phyloP scores from a whole-genome alignment of 2,329 filamentous ascomycete species.

The Exophiala calicioides region DNA sequence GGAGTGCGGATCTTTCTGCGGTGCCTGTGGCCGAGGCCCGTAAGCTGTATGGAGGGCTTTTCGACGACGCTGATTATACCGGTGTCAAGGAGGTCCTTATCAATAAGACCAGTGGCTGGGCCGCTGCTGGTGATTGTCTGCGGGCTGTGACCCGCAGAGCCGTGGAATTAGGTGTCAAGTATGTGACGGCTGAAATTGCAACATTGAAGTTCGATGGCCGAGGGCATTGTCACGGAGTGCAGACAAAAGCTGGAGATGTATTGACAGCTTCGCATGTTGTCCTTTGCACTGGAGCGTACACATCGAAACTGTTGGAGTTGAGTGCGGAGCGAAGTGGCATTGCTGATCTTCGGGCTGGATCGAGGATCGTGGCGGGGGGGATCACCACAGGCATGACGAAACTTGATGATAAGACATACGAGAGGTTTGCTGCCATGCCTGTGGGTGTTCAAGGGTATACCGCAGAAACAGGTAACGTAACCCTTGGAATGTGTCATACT shows the following conservation, averaged over 20 bases:
- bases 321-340: slow-evolving; percentile 44
- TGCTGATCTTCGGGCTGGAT: slow-evolving; percentile 52
- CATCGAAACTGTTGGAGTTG: slow-evolving; percentile 42
- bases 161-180: slow-evolving; percentile 60
- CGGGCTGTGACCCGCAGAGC: slow-evolving; percentile 55
- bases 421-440: slow-evolving; percentile 44
- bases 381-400: slow-evolving; percentile 52
- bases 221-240: slow-evolving; percentile 41
- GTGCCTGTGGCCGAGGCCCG: slow-evolving; percentile 56
- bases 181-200: slow-evolving; percentile 56
- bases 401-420: slow-evolving; percentile 41
- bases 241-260: slow-evolving; percentile 30
- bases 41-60: slow-evolving; percentile 58
- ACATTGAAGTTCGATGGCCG: slow-evolving; percentile 51
- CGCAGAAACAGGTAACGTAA: slow-evolving; percentile 35
- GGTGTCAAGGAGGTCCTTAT: slow-evolving; percentile 61
- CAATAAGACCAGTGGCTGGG: slow-evolving; percentile 64
- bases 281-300: slow-evolving; percentile 38
- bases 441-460: slow-evolving; percentile 50
- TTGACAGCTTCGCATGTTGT: slow-evolving; percentile 35
- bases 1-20: slow-evolving; percentile 48
- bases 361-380: slow-evolving; percentile 50
- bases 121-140: slow-evolving; percentile 61
- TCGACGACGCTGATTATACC: slow-evolving; percentile 61
- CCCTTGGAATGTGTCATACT: not conserved